Percentiles rank a stretch among this genome's conserved stretches.
phyloP scores from a whole-genome alignment of 1,284 basidiomycete genomes.

The Coniferiporia weirii region DNA sequence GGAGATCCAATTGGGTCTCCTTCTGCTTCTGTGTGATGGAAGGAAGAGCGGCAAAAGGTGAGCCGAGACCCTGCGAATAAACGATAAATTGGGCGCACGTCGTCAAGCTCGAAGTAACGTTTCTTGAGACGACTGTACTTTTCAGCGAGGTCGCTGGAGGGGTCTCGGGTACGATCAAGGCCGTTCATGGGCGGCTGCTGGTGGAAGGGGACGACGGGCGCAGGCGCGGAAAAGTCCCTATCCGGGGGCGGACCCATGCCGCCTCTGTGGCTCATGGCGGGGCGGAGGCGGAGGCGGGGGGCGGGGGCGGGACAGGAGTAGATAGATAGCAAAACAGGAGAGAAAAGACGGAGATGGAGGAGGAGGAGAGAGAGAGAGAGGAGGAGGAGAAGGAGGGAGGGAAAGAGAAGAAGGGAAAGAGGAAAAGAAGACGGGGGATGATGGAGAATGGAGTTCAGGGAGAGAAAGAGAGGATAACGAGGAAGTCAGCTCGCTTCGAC shows the following conservation, averaged over 20 bases:
- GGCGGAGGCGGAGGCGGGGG: too few species aligned
- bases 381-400: neutral
- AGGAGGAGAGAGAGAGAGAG: neutral
- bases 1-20: constrained; percentile 47
- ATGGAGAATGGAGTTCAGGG: constrained; percentile 21
- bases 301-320: too few species aligned
- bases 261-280: constrained; percentile 27
- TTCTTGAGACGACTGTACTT: constrained; percentile 60
- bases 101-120: constrained; percentile 59
- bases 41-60: constrained; percentile 17
- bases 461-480: constrained; percentile 21
- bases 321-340: too few species aligned
- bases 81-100: constrained; percentile 39
- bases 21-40: constrained; percentile 44
- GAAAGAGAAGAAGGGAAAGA: constrained; percentile 16
- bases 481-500: neutral
- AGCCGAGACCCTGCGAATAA: neutral
- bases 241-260: constrained; percentile 28
- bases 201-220: constrained; percentile 18
- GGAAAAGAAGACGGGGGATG: constrained; percentile 22
- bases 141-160: constrained; percentile 40
- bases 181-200: constrained; percentile 27
- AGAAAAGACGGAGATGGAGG: too few species aligned
- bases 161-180: constrained; percentile 24
- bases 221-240: constrained; percentile 29